phyloP scores from a whole-genome alignment of 2,329 filamentous ascomycete species.

The Zopfia rhizophila region DNA sequence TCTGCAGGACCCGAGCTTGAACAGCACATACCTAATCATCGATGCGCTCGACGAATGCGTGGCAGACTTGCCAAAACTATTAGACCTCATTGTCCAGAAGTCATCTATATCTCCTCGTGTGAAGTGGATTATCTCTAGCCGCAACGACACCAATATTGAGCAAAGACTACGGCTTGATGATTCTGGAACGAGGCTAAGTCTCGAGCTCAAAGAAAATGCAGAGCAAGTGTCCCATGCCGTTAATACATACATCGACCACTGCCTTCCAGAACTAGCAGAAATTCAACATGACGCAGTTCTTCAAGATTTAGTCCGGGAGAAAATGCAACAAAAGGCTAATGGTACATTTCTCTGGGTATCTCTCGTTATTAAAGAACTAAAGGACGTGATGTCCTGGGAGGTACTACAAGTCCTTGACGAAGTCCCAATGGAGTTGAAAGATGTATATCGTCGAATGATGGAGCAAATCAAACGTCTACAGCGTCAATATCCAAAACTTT shows the following conservation, averaged over 20 bases:
- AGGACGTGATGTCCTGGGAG: slow-evolving; percentile 4
- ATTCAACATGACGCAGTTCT: slow-evolving; percentile 13
- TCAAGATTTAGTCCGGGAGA: slow-evolving; percentile 5
- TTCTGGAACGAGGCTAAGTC: slow-evolving; percentile 34
- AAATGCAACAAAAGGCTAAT: slow-evolving; percentile 8
- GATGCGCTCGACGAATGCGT: slow-evolving; percentile 30
- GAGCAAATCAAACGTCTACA: slow-evolving; percentile 4
- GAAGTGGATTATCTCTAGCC: slow-evolving; percentile 30
- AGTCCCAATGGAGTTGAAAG: slow-evolving; percentile 13
- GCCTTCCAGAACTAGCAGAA: slow-evolving; percentile 28
- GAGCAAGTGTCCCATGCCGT: slow-evolving; percentile 48
- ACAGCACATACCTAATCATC: slow-evolving; percentile 18
- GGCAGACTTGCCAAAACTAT: slow-evolving; percentile 6
- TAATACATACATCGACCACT: slow-evolving; percentile 47
- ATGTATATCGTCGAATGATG: slow-evolving; percentile 14
- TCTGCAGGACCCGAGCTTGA: slow-evolving; percentile 44
- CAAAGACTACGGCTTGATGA: slow-evolving; percentile 28
- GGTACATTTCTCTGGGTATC: slow-evolving; percentile 11
- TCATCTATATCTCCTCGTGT: slow-evolving; percentile 41
- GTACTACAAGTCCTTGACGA: slow-evolving; percentile 13
- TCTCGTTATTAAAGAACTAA: slow-evolving; percentile 8
- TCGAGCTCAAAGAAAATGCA: slow-evolving; percentile 42
- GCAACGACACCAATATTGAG: slow-evolving; percentile 44
- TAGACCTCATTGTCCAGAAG: slow-evolving; percentile 8
- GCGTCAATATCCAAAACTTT: slow-evolving; percentile 47